phyloP scores from a whole-genome alignment of 805 yeast species.

The Candida yuanshanica region DNA sequence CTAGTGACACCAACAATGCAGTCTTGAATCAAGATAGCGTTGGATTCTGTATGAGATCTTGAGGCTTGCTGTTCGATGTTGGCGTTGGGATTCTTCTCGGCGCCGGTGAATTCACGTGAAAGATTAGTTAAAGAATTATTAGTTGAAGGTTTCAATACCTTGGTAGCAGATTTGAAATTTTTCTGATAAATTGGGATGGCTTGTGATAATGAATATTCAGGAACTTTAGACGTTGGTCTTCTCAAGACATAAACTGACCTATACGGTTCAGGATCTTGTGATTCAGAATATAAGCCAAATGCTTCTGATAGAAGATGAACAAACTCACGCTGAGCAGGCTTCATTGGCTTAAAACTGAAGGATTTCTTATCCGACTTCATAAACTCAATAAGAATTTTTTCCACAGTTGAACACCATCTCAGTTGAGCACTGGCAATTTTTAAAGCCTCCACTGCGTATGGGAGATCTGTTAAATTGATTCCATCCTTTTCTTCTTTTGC shows the following conservation, averaged over 20 bases:
- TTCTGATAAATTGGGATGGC: conserved; percentile 29
- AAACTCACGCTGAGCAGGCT: conserved; percentile 59
- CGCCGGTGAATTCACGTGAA: background rate
- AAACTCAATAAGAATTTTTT: conserved; percentile 44
- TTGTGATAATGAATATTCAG: conserved; percentile 41
- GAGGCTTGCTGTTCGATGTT: background rate
- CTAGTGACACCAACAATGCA: conserved; percentile 47
- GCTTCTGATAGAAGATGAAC: conserved; percentile 61
- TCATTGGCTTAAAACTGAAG: conserved; percentile 72
- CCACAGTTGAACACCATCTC: conserved; percentile 66
- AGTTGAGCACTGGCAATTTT: conserved; percentile 35
- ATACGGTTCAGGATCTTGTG: conserved; percentile 79
- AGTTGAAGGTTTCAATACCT: conserved; percentile 21
- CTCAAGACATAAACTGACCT: conserved; percentile 61
- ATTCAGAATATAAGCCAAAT: conserved; percentile 56
- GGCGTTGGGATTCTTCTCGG: background rate
- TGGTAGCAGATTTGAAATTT: conserved; percentile 24
- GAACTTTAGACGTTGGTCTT: conserved; percentile 28
- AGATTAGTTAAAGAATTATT: no score
- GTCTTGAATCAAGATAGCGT: conserved; percentile 50
- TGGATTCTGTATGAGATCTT: conserved; percentile 29
- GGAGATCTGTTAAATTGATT: conserved; percentile 8
- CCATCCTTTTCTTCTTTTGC: conserved; percentile 4
- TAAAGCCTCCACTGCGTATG: conserved; percentile 20
- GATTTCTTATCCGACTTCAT: conserved; percentile 36